Evolutionary conservation across 1,284 basidiomycete genomes (phyloP).

Genomic region (Peniophora sp.): DNA sequence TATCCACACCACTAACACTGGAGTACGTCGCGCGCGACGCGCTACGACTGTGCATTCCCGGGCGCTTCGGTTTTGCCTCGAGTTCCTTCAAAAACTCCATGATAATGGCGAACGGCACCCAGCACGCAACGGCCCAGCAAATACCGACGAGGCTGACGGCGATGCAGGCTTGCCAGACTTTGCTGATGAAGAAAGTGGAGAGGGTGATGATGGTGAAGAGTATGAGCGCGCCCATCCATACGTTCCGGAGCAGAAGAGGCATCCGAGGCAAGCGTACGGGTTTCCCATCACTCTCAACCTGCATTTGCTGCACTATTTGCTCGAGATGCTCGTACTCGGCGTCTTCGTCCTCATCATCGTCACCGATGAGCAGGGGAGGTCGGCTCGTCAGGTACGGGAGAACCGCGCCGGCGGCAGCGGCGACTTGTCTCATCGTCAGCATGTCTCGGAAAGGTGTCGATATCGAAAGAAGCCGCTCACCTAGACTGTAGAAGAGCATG

Average conservation of each 20-base stretch:
- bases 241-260: constrained; percentile 85
- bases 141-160: constrained; percentile 83
- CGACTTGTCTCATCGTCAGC: constrained; percentile 72
- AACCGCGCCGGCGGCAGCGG: constrained; percentile 65
- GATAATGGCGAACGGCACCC: constrained; percentile 87
- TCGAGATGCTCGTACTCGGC: constrained; percentile 62
- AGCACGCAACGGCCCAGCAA: constrained; percentile 92
- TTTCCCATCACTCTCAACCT: constrained; percentile 66
- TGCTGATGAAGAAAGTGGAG: constrained; percentile 78
- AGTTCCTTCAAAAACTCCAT: constrained; percentile 92
- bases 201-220: constrained; percentile 74
- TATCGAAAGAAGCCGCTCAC: constrained; percentile 30
- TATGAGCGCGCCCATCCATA: constrained; percentile 83
- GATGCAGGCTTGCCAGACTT: constrained; percentile 65
- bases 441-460: constrained; percentile 54
- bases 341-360: constrained; percentile 66
- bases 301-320: constrained; percentile 73
- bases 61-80: constrained; percentile 18
- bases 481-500: constrained; percentile 84
- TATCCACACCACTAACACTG: background rate
- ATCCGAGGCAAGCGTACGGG: constrained; percentile 72
- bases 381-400: constrained; percentile 72
- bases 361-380: constrained; percentile 60
- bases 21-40: background rate
- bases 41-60: background rate